Evolutionary conservation across 139 green algal species (phyloP), one percentile per base, ranked within the genome.

Genomic region (Ostreobium quekettii): DNA sequence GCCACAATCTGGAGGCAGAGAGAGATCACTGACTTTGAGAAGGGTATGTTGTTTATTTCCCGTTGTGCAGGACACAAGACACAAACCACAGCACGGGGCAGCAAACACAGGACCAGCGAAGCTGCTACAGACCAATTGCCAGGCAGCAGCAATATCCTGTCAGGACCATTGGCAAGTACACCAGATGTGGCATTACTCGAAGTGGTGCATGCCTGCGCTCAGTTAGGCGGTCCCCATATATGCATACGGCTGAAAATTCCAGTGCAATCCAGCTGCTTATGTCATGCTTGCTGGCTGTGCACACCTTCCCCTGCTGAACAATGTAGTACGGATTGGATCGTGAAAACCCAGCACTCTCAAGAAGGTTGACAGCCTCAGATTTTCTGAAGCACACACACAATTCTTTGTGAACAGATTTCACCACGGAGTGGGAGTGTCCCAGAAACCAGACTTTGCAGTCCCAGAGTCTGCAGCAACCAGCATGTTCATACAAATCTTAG

Each of bases 251-350:
- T 19, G 19, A 19, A 53, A 11, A 53, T 19, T 53, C 15, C 42
- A 53, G 15, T 53, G 42, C 46, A 53, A 22, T 53, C 19, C 46
- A 26, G 46, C 46, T 22, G 19, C 19, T 53, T 22, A 19, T 53
- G 46, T 53, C 46, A 53, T 53, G 46, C 46, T 19, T 53, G 46
- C 46, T 53, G 46, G 46, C 31, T n/a, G 2, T 30, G 4, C 66
- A 0, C 31, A 92, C 84, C 84, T 95, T 93, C 53, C 93, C 93
- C 81, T 99, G 95, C 80, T 99, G 93, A 49, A 99, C 95, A 33
- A 98, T 88, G 74, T 98, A 98, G 82, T 99, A 99, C 1, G 95
- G 95, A 78, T 99, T 99, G 49, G 91, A 86, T 3, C 89, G 78
- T 19, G 79, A 92, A 76, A 99, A 99, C 28, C 95, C 95, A 7